A percentile compares a stretch with the other conserved stretches of the same genome.
These are phyloP conservation scores for Solanum sitiens DNA, from an alignment of 257 asterid genomes.

Conservation along the genomic window DNA sequence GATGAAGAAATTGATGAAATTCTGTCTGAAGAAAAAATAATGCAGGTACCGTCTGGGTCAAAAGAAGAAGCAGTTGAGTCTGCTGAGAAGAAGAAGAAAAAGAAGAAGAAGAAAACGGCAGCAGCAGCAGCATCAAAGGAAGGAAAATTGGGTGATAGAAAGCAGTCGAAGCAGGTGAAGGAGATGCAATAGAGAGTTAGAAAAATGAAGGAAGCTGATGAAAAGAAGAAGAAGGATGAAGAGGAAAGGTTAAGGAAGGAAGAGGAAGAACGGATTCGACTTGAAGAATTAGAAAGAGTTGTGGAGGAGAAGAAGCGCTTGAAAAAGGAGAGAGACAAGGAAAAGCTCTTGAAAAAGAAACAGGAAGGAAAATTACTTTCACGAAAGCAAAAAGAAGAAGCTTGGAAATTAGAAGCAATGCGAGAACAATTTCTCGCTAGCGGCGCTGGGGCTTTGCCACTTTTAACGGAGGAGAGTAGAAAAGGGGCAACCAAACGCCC, in stretches of 20 bases:
- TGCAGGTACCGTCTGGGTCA: too few relatives aligned
- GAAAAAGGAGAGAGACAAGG: slow-evolving; percentile 87
- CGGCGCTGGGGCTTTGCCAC: slow-evolving; percentile 29
- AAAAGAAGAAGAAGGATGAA: slow-evolving; percentile 70
- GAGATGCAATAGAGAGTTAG: too few relatives aligned
- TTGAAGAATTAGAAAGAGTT: slow-evolving; percentile 62
- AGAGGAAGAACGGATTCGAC: slow-evolving; percentile 73
- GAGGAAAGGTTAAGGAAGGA: slow-evolving; percentile 78
- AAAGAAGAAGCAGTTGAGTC: slow-evolving; percentile 44
- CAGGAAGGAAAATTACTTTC: slow-evolving; percentile 79
- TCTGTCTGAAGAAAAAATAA: too few relatives aligned
- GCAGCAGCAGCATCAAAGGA: slow-evolving; percentile 3
- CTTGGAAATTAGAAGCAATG: slow-evolving; percentile 33
- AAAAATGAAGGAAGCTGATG: neutral
- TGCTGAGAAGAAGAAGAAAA: slow-evolving; percentile 47
- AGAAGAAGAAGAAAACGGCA: slow-evolving; percentile 54
- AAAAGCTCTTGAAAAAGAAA: slow-evolving; percentile 67
- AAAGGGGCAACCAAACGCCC: slow-evolving; percentile 58
- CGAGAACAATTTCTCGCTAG: slow-evolving; percentile 51
- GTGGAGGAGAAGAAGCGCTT: slow-evolving; percentile 80
- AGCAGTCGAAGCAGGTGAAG: too few relatives aligned
- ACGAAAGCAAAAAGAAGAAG: slow-evolving; percentile 85
- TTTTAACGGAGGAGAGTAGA: slow-evolving; percentile 35
- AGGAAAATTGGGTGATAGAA: too few relatives aligned
- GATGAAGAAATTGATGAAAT: too few relatives aligned